phyloP scores from a whole-genome alignment of 78 protist species.

The Chrysochromulina parva region DNA sequence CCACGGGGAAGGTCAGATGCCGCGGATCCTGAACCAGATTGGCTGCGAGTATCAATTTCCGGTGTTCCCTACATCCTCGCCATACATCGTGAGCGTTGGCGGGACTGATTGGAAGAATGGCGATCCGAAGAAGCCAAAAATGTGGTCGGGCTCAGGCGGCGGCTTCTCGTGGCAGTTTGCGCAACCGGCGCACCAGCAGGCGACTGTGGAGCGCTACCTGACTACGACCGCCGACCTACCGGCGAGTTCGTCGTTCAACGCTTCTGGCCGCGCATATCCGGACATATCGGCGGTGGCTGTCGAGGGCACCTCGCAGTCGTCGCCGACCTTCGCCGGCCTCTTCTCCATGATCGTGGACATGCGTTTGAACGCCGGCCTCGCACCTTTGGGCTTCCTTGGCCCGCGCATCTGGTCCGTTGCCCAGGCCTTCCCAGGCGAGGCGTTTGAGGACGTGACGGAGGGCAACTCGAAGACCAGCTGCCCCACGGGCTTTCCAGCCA shows the following conservation, averaged over 20 bases:
- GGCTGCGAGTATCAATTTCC: neutral
- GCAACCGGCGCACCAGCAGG: neutral
- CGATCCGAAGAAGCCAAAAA: neutral
- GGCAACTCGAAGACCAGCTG: conserved; percentile 11
- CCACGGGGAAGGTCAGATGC: neutral
- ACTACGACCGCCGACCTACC: neutral
- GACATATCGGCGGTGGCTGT: conserved; percentile 15
- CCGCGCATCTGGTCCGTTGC: neutral
- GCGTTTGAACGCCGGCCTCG: neutral
- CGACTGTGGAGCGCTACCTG: neutral
- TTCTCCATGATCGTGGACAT: neutral
- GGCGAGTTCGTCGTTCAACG: conserved; percentile 2
- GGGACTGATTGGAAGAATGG: neutral
- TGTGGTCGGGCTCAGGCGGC: neutral
- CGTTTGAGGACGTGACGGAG: conserved; percentile 26
- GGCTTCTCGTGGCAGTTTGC: conserved; percentile 38
- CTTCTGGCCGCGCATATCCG: conserved; percentile 2
- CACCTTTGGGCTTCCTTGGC: neutral
- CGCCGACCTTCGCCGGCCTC: neutral
- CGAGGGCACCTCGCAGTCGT: neutral
- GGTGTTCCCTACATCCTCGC: conserved; percentile 8
- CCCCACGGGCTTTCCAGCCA: neutral
- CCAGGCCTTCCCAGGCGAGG: conserved; percentile 1
- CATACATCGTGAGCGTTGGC: neutral
- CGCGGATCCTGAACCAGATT: neutral